These are phyloP conservation scores for Nigrospora oryzae DNA, from an alignment of 2,329 filamentous ascomycete genomes.

Conservation along the genomic window DNA sequence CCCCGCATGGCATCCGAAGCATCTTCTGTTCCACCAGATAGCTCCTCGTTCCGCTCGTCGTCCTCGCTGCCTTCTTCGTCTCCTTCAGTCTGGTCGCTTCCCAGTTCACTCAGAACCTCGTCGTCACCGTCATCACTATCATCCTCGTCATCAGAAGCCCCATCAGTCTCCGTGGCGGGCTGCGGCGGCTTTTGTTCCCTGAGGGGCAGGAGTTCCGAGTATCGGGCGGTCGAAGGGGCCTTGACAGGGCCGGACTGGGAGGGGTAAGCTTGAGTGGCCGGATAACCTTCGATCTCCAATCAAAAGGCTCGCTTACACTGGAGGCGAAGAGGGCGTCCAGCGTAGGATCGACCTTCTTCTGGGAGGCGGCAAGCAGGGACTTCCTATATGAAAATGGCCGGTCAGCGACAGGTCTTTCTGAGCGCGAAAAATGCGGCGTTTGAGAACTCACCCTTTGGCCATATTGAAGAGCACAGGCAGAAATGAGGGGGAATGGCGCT, in stretches of 20 bases:
- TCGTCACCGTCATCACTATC: conserved; percentile 22
- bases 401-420: no score
- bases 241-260: conserved; percentile 42
- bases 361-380: conserved; percentile 30
- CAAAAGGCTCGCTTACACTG: conserved; percentile 48
- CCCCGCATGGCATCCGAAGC: conserved; percentile 23
- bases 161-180: conserved; percentile 5
- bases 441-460: no score
- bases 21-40: conserved; percentile 22
- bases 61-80: conserved; percentile 29
- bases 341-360: conserved; percentile 57
- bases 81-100: conserved; percentile 11
- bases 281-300: no score
- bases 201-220: conserved; percentile 24
- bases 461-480: no score
- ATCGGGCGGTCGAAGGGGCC: conserved; percentile 34
- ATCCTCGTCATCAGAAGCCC: conserved; percentile 11
- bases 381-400: conserved; percentile 19
- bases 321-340: conserved; percentile 63
- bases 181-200: conserved; percentile 23
- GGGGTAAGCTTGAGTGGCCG: no score
- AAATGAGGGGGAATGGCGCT: no score
- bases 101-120: conserved; percentile 25
- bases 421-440: no score
- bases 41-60: conserved; percentile 36